A percentile compares a stretch with the other conserved stretches of the same genome.
phyloP scores from a whole-genome alignment of 2,329 filamentous ascomycete species.

The Triangularia verruculosa region DNA sequence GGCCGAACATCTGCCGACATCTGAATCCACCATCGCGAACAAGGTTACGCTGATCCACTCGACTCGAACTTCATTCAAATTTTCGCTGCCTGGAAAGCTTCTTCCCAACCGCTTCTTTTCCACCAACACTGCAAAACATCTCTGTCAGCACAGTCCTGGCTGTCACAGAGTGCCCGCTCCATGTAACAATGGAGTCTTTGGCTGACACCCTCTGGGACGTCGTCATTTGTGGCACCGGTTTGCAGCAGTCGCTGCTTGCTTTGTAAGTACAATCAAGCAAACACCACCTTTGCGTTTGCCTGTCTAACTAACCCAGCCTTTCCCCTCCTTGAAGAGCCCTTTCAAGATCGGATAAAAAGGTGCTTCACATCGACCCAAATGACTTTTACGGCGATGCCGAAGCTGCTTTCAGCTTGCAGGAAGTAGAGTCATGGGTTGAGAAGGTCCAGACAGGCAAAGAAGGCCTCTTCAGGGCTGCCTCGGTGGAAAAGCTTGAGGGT shows the following conservation, averaged over 20 bases:
- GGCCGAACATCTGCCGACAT: slow-evolving; percentile 19
- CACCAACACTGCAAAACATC: slow-evolving; percentile 6
- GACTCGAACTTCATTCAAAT: slow-evolving; percentile 23
- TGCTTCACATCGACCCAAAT: slow-evolving; percentile 86
- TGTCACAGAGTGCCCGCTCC: slow-evolving; percentile 15
- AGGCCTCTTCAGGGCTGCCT: slow-evolving; percentile 37
- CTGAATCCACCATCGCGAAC: neutral
- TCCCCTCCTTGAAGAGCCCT: slow-evolving; percentile 65
- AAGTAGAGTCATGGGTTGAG: slow-evolving; percentile 72
- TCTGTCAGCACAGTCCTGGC: slow-evolving; percentile 7
- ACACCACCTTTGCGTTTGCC: slow-evolving; percentile 32
- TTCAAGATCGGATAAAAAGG: slow-evolving; percentile 85
- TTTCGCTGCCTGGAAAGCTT: slow-evolving; percentile 22
- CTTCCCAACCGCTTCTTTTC: slow-evolving; percentile 5
- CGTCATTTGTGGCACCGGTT: slow-evolving; percentile 73
- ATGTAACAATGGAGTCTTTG: slow-evolving; percentile 65
- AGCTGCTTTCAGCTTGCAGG: slow-evolving; percentile 79
- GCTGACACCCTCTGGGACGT: slow-evolving; percentile 75
- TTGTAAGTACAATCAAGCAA: slow-evolving; percentile 53
- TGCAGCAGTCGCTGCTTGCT: slow-evolving; percentile 76
- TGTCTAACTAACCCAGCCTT: slow-evolving; percentile 70
- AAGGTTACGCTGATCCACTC: slow-evolving; percentile 2
- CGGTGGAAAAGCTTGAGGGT: slow-evolving; percentile 37
- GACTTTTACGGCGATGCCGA: slow-evolving; percentile 84
- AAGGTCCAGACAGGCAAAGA: slow-evolving; percentile 32